Conservation (phyloP, 2,329 filamentous ascomycete genomes). For the Fusarium musae region DNA sequence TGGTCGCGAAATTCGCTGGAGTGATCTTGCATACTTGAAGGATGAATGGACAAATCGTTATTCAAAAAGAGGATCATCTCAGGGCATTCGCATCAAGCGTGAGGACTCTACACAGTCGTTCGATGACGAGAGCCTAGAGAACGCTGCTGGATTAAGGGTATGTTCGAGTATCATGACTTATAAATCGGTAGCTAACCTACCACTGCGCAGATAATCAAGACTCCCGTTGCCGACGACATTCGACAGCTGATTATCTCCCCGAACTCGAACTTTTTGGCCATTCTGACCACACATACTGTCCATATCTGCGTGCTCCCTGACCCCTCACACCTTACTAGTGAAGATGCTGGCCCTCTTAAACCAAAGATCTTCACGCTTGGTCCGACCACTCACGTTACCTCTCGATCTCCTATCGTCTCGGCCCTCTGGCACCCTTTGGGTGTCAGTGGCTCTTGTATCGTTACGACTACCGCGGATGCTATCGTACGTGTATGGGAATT, state of each 20-base stretch:
- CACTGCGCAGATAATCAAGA: slow-evolving; percentile 72
- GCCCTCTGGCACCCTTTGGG: slow-evolving; percentile 94
- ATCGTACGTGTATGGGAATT: slow-evolving; percentile 92
- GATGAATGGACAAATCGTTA: slow-evolving; percentile 57
- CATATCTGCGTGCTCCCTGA: slow-evolving; percentile 90
- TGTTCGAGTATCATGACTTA: slow-evolving; percentile 24
- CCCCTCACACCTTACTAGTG: slow-evolving; percentile 76
- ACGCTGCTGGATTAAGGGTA: slow-evolving; percentile 49
- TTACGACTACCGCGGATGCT: slow-evolving; percentile 89
- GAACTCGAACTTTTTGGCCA: slow-evolving; percentile 81
- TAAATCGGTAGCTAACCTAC: slow-evolving; percentile 12
- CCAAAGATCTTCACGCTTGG: slow-evolving; percentile 92
- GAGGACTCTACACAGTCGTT: slow-evolving; percentile 57
- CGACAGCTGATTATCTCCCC: slow-evolving; percentile 88
- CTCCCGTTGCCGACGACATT: slow-evolving; percentile 83
- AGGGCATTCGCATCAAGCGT: slow-evolving; percentile 57
- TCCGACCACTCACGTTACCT: slow-evolving; percentile 89
- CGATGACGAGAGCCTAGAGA: slow-evolving; percentile 47
- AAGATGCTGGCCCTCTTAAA: slow-evolving; percentile 76
- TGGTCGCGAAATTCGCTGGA: slow-evolving; percentile 92
- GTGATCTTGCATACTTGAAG: slow-evolving; percentile 83
- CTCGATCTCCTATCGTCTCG: slow-evolving; percentile 81
- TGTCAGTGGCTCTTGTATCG: slow-evolving; percentile 80
- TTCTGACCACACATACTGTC: slow-evolving; percentile 87
- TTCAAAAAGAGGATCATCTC: slow-evolving; percentile 46